Percentiles rank a stretch among this genome's conserved stretches.
These are phyloP conservation scores for Chimonanthus praecox DNA, from an alignment of 164 flowering plant genomes.

Conservation along the genomic window DNA sequence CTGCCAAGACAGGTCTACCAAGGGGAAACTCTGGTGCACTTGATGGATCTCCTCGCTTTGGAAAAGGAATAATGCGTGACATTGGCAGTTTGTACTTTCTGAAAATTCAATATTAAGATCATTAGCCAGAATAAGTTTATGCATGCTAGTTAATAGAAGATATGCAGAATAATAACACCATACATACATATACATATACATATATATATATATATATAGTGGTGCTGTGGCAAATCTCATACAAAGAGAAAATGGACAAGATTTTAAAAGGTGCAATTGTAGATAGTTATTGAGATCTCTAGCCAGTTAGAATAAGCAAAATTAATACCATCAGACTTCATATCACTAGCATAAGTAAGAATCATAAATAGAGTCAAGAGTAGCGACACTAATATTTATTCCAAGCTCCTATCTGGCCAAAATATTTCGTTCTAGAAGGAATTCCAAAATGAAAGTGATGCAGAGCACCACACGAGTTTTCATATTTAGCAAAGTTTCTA, in stretches of 20 bases:
- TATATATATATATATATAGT: neutral
- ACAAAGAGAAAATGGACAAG: neutral
- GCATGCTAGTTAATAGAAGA: too few relatives aligned
- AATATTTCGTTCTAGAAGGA: too few relatives aligned
- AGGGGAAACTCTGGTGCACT: conserved; percentile 65
- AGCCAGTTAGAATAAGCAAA: too few relatives aligned
- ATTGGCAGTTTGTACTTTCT: conserved; percentile 83
- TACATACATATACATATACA: too few relatives aligned
- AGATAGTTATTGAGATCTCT: neutral
- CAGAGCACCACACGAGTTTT: too few relatives aligned
- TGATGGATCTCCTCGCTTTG: conserved; percentile 66
- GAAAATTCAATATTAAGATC: conserved; percentile 11
- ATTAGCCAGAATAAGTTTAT: neutral
- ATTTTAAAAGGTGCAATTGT: neutral
- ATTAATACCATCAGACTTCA: too few relatives aligned
- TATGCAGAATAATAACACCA: neutral
- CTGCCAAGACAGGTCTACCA: conserved; percentile 88
- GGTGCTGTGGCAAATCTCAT: neutral
- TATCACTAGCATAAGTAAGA: too few relatives aligned
- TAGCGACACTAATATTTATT: too few relatives aligned
- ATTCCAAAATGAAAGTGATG: too few relatives aligned
- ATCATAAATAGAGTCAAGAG: too few relatives aligned
- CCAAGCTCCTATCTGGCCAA: too few relatives aligned
- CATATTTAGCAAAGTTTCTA: too few relatives aligned
- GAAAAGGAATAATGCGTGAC: conserved; percentile 77